Evolutionary conservation across 176 grass and related monocot genomes (phyloP).

Genomic region (Saccharum spontaneum): DNA sequence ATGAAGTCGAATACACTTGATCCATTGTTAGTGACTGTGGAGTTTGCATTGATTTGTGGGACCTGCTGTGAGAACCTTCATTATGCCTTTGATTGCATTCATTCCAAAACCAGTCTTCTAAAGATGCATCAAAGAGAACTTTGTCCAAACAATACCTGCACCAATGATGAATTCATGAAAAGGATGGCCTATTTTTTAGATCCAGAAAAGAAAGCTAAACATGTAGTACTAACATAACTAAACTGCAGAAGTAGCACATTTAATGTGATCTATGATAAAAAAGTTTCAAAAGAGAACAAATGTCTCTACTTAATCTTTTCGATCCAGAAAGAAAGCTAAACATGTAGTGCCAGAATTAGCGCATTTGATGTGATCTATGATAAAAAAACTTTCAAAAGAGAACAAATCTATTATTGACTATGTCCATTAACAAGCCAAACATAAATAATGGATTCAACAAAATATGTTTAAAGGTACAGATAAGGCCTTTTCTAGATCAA

Average conservation of each 20-base stretch:
- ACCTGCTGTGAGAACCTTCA: not conserved
- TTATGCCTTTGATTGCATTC: slow-evolving; percentile 15
- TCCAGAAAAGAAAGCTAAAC: no score
- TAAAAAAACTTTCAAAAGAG: not conserved
- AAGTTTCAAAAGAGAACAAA: slow-evolving; percentile 1
- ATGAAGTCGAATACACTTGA: not conserved
- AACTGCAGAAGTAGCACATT: not conserved
- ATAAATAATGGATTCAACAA: slow-evolving; percentile 6
- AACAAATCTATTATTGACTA: not conserved
- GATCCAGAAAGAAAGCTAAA: no score
- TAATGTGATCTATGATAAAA: not conserved
- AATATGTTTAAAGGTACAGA: slow-evolving; percentile 1
- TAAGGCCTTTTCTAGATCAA: not conserved
- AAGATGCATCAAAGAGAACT: slow-evolving; percentile 27
- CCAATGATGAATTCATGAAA: slow-evolving; percentile 5
- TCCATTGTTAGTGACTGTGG: not conserved
- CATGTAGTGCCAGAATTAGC: not conserved
- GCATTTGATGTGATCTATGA: not conserved
- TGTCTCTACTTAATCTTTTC: no score
- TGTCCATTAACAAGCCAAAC: not conserved
- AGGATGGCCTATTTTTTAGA: no score
- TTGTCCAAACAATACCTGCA: slow-evolving; percentile 28
- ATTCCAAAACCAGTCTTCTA: slow-evolving; percentile 21
- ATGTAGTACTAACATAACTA: not conserved
- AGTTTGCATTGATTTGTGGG: not conserved